Evolutionary conservation across 179 eudicot species (phyloP), one percentile per base, ranked within the genome.

Genomic region (Vitellaria paradoxa): DNA sequence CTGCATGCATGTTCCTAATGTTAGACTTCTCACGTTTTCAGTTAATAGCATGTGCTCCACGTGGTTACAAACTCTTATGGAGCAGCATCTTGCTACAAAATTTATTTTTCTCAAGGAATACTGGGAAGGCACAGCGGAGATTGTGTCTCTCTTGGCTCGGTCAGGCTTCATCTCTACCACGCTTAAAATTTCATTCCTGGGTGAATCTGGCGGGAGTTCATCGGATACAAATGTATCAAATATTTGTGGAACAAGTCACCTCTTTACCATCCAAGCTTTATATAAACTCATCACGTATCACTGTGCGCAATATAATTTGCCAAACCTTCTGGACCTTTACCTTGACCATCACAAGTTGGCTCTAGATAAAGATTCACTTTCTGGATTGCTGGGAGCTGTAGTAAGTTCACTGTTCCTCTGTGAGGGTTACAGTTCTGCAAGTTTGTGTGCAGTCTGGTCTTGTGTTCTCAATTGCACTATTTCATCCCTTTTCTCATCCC

Each of bases 321-420:
- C 95, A 68, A 84, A 88, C 84, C 86, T 96, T 77, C 83, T 96
- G 77, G 98, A 96, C 81, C 87, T 96, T 68, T 96, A 91, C 87
- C 94, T 96, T 83, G 99, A 96, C 84, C 89, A 85, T 86, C 96
- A 94, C 81, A 89, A 82, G 79, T 85, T 93, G 86, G 96, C 89
- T 80, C 73, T 85, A 75, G 93, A 91, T 83, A 79, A 84, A 63
- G 90, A 86, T 53, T 79, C 90, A 52, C 86, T 92, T 74, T 85
- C 82, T 73, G 66, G 73, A 68, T 77, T 94, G 71, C 90, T 72
- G 73, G 89, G 91, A 82, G 91, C 97, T 66, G 87, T 87, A 14
- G 99, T 96, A 87, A 87, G 99, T 86, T 69, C 72, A 60, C 76
- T 65, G n/a, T 9, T 30, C 11, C 64, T 46, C 70, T 52, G 9